A percentile compares a stretch with the other conserved stretches of the same genome.
Evolutionary conservation across 2,329 filamentous ascomycete species (phyloP).

Genomic region (Diaporthe caulivora): DNA sequence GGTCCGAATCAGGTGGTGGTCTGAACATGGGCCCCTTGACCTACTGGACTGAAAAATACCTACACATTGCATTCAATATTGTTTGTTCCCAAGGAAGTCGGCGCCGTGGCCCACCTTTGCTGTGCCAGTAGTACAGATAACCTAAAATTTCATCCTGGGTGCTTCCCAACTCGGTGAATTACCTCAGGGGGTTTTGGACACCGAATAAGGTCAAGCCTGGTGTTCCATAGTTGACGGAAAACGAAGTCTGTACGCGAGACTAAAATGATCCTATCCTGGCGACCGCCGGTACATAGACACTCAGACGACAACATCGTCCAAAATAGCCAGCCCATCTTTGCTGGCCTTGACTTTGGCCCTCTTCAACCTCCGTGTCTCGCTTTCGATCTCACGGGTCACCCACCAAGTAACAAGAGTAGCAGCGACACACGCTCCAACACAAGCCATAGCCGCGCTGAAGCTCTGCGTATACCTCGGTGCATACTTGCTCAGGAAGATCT

Average conservation of each 20-base stretch:
- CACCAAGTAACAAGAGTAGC: slow-evolving; percentile 59
- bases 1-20: too few relatives aligned
- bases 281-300: slow-evolving; percentile 37
- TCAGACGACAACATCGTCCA: slow-evolving; percentile 4
- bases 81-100: not conserved
- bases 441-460: slow-evolving; percentile 58
- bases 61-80: too few relatives aligned
- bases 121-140: not conserved
- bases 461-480: slow-evolving; percentile 59
- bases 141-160: too few relatives aligned
- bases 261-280: not conserved
- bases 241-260: not conserved
- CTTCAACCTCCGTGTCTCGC: slow-evolving; percentile 58
- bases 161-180: too few relatives aligned
- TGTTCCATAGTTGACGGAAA: not conserved
- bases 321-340: not conserved
- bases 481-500: slow-evolving; percentile 59
- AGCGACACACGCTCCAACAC: slow-evolving; percentile 57
- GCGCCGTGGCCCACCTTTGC: not conserved
- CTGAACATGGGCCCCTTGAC: too few relatives aligned
- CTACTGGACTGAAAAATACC: not conserved
- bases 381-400: slow-evolving; percentile 57
- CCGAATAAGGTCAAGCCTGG: too few relatives aligned
- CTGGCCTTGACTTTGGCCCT: slow-evolving; percentile 9
- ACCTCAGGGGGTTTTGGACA: too few relatives aligned